Evolutionary conservation across 1,284 basidiomycete genomes (phyloP).

Genomic region (Ustilago shanxiensis): DNA sequence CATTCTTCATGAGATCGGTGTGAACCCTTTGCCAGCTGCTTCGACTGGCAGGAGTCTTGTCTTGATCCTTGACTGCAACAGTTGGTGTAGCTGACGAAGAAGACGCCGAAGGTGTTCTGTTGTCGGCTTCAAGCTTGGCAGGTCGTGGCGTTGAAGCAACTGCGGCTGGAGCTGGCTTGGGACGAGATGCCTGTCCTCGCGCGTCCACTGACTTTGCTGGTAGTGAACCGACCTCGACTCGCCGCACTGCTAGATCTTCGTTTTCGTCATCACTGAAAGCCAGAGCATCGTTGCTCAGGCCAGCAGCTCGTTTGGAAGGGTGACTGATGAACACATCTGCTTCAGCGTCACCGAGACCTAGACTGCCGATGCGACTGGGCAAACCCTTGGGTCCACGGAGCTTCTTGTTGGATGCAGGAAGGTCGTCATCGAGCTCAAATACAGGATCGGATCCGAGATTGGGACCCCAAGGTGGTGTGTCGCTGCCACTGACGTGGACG

Average conservation of each 20-base stretch:
- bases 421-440: conserved; percentile 49
- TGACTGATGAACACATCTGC: conserved; percentile 45
- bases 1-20: conserved; percentile 48
- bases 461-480: conserved; percentile 63
- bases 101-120: conserved; percentile 31
- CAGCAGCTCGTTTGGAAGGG: conserved; percentile 43
- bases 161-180: conserved; percentile 28
- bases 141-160: conserved; percentile 18
- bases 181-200: conserved; percentile 28
- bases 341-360: conserved; percentile 42
- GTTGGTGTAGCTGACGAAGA: conserved; percentile 18
- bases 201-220: conserved; percentile 36
- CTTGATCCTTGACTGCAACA: conserved; percentile 14
- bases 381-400: conserved; percentile 38
- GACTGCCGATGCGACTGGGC: conserved; percentile 47
- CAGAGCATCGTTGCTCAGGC: conserved; percentile 54
- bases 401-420: conserved; percentile 51
- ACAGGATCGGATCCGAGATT: conserved; percentile 47
- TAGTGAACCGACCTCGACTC: conserved; percentile 45
- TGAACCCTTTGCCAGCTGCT: conserved; percentile 59
- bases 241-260: conserved; percentile 47
- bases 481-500: conserved; percentile 63
- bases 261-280: conserved; percentile 53
- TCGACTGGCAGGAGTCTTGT: conserved; percentile 25
- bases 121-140: conserved; percentile 19